phyloP scores from a whole-genome alignment of 768 basidiomycete genomes.

The Pleurotus pulmonarius region DNA sequence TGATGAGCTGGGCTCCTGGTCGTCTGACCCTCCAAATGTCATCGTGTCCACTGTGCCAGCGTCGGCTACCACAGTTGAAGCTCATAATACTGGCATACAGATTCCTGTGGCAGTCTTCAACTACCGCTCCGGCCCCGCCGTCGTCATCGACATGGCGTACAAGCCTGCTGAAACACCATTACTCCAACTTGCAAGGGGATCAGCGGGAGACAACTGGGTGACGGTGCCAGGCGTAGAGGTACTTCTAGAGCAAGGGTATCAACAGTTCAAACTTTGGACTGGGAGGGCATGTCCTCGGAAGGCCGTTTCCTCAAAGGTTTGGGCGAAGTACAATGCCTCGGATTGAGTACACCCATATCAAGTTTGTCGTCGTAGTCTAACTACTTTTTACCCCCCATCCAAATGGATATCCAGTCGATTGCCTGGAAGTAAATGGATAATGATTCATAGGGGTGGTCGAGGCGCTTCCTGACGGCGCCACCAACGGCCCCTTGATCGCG shows the following conservation, averaged over 20 bases:
- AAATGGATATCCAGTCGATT: no score
- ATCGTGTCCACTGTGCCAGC: slow-evolving; percentile 91
- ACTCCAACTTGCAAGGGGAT: slow-evolving; percentile 57
- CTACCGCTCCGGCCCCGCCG: slow-evolving; percentile 44
- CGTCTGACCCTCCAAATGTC: slow-evolving; percentile 50
- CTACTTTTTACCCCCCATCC: no score
- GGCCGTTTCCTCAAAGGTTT: slow-evolving; percentile 43
- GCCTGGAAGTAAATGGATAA: no score
- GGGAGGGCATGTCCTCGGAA: slow-evolving; percentile 54
- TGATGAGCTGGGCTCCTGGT: slow-evolving; percentile 36
- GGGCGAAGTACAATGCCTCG: slow-evolving; percentile 18
- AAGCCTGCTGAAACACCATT: slow-evolving; percentile 84
- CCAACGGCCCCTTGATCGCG: background rate
- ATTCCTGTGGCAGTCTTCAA: slow-evolving; percentile 58
- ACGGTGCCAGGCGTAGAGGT: slow-evolving; percentile 80
- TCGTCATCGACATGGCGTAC: slow-evolving; percentile 94
- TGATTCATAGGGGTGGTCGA: no score
- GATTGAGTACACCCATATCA: no score
- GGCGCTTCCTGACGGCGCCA: background rate
- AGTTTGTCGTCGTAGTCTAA: no score
- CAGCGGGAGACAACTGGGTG: slow-evolving; percentile 50
- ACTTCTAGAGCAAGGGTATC: slow-evolving; percentile 84
- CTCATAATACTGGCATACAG: slow-evolving; percentile 28
- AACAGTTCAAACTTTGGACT: slow-evolving; percentile 83
- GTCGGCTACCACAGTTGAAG: slow-evolving; percentile 42